Conservation (phyloP, 306 rosid species). For the Acacia confusa region DNA sequence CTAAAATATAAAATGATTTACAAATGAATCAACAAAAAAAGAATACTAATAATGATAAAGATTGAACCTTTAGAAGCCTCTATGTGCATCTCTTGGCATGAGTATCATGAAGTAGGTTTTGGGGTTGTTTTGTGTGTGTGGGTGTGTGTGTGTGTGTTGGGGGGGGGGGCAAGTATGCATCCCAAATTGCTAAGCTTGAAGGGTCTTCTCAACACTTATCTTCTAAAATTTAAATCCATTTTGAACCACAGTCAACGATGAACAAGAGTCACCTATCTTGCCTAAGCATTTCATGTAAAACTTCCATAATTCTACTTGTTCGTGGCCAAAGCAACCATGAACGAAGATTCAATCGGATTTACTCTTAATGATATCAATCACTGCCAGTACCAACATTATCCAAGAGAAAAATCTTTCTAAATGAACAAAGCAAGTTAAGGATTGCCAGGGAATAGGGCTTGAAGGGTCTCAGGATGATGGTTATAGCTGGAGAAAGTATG, state of each 20-base stretch:
- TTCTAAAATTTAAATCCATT: constrained; percentile 14
- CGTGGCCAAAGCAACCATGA: constrained; percentile 23
- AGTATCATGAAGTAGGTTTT: constrained; percentile 13
- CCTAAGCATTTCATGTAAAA: constrained; percentile 10
- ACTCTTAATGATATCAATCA: constrained; percentile 57
- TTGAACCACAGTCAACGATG: constrained; percentile 23
- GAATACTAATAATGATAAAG: neutral
- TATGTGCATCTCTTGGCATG: constrained; percentile 36
- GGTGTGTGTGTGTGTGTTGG: no score
- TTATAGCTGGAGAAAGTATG: no score
- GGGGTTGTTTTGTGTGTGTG: no score
- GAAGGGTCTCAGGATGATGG: no score
- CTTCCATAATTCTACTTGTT: constrained; percentile 15
- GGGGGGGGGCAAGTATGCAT: neutral
- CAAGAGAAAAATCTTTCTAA: constrained; percentile 62
- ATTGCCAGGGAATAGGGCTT: no score
- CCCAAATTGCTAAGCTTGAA: constrained; percentile 18
- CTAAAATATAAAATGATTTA: constrained; percentile 2
- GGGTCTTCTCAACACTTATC: constrained; percentile 23
- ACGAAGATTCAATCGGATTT: constrained; percentile 40
- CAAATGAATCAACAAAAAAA: neutral
- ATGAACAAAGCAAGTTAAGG: no score
- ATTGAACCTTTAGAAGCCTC: constrained; percentile 23
- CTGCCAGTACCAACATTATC: constrained; percentile 69
- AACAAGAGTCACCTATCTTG: constrained; percentile 27